Evolutionary conservation across 768 basidiomycete species (phyloP), one percentile per base, ranked within the genome.

Genomic region (Amanita jacksonii): DNA sequence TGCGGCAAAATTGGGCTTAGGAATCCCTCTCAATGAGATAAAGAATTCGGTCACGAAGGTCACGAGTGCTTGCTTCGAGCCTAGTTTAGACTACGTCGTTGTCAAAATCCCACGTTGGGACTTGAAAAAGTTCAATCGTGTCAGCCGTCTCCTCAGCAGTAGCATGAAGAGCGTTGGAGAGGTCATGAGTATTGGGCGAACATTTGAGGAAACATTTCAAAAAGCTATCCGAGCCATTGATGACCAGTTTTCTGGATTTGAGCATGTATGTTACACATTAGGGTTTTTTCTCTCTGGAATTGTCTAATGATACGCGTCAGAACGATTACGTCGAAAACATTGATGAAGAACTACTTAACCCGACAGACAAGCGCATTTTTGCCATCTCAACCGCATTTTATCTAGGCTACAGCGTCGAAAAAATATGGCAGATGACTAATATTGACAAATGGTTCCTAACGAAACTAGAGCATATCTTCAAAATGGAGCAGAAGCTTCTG

Each of bases 61-160:
- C 45, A 98, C 94, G 3, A 84, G 81, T 25, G 94, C 96, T 2
- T 99, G 94, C 68, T 99, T 99, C 62, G 94, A 99, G 66, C 96
- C 94, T 5, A 88, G 85, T 54, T 73, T 99, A 68, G 94, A 99
- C 62, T 99, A 99, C 60, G 78, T 85, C 45, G 92, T 98, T 35
- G 93, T 98, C 59, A 98, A 99, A 71, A 96, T 99, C 55, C 94
- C 94, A 44, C 85, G 94, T 51, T 99, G 94, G 94, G 96, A 99
- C 65, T 69, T 98, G 58, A 93, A 93, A 65, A 99, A 99, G 74
- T 99, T 99, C 69, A 90, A 56, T 55, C 80, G 94, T 36, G 94
- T 99, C 56, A 92, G 88, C 60, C 77, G 85, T 47, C 71, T 87
- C 31, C 68, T 99, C 38, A 90, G 89, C 62, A 89, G 85, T 53